These are phyloP conservation scores for Thelonectria discophora DNA, from an alignment of 2,329 filamentous ascomycete species.

Conservation along the genomic window DNA sequence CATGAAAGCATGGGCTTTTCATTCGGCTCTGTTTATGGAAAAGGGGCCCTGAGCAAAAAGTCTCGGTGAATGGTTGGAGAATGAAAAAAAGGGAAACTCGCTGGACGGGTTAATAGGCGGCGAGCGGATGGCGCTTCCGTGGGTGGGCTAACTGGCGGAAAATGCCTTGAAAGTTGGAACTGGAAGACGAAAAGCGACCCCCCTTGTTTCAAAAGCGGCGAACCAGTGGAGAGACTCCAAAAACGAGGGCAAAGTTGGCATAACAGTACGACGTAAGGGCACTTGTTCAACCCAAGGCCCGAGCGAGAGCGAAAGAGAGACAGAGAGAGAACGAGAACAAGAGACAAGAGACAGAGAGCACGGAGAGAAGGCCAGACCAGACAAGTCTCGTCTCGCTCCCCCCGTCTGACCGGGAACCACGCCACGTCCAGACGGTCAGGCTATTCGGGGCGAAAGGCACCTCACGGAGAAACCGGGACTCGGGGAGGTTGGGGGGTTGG, in stretches of 20 bases:
- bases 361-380: conserved; percentile 36
- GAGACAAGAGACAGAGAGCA: background rate
- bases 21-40: too few relatives aligned
- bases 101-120: conserved; percentile 16
- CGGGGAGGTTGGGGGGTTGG: conserved; percentile 19
- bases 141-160: too few relatives aligned
- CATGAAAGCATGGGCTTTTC: too few relatives aligned
- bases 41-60: background rate
- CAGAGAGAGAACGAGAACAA: conserved; percentile 1
- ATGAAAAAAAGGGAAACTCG: too few relatives aligned
- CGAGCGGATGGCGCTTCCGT: conserved; percentile 2
- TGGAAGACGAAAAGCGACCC: background rate
- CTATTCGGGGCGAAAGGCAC: conserved; percentile 35
- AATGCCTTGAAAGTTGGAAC: too few relatives aligned
- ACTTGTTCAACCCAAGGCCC: background rate
- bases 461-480: conserved; percentile 35
- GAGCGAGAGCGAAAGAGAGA: background rate
- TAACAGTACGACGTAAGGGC: conserved; percentile 11
- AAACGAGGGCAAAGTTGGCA: background rate
- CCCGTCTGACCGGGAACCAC: too few relatives aligned
- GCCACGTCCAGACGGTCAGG: conserved; percentile 27
- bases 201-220: background rate
- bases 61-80: too few relatives aligned
- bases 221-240: background rate
- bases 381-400: too few relatives aligned